These are phyloP conservation scores for Globisporangium alternatum DNA, from an alignment of 352 stramenopile species.

Conservation along the genomic window DNA sequence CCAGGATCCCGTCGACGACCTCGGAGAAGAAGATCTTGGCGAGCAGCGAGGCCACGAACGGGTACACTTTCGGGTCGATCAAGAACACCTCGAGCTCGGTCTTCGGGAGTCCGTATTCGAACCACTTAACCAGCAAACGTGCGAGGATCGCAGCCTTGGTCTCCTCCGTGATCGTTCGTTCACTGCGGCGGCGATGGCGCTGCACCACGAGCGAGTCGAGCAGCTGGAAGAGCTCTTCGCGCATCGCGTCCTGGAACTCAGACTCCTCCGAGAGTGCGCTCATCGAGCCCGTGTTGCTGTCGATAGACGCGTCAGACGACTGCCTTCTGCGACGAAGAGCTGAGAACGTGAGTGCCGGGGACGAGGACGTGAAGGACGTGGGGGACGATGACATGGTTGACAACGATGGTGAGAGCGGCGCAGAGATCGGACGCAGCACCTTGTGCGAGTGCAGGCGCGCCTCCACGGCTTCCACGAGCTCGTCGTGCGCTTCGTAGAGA, in stretches of 20 bases:
- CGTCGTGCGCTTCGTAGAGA: conserved; percentile 76
- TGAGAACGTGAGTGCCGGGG: conserved; percentile 6
- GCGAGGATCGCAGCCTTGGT: conserved; percentile 70
- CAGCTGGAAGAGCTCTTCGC: conserved; percentile 59
- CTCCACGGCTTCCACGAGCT: conserved; percentile 82
- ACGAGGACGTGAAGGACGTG: not conserved
- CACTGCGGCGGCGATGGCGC: conserved; percentile 18
- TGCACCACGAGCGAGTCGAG: conserved; percentile 62
- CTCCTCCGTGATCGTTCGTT: conserved; percentile 29
- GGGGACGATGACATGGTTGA: conserved; percentile 2
- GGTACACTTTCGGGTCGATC: conserved; percentile 55
- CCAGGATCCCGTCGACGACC: conserved; percentile 51
- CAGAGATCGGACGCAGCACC: conserved; percentile 16
- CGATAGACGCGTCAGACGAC: conserved; percentile 31
- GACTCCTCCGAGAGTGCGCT: conserved; percentile 33
- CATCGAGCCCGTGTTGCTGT: conserved; percentile 18
- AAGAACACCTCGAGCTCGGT: conserved; percentile 65
- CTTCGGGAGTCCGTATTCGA: conserved; percentile 61
- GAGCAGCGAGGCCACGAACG: conserved; percentile 54
- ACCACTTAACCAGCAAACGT: conserved; percentile 82
- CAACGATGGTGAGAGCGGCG: conserved; percentile 1
- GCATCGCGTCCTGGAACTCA: conserved; percentile 53
- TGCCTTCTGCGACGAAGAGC: conserved; percentile 14
- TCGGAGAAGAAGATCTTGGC: conserved; percentile 78
- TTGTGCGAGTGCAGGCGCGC: conserved; percentile 74